phyloP scores from a whole-genome alignment of 2,329 filamentous ascomycete genomes.

The Neofusicoccum sp. region DNA sequence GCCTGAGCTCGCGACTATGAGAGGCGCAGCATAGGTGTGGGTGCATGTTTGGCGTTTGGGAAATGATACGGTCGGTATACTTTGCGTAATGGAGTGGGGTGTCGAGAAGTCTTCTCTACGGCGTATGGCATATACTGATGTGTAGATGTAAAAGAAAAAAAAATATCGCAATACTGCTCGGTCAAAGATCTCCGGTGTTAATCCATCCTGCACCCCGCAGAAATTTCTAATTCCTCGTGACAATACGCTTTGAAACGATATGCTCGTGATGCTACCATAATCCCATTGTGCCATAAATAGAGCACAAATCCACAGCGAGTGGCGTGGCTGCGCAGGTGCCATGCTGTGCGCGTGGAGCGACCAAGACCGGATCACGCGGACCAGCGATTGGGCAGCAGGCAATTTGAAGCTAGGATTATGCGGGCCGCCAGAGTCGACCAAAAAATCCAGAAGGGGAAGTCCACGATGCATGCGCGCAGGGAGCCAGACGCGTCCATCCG shows the following conservation, averaged over 20 bases:
- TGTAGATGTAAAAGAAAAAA: too few species aligned
- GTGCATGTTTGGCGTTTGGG: slow-evolving; percentile 7
- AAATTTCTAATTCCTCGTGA: too few species aligned
- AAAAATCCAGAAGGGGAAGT: not conserved
- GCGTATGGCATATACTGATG: too few species aligned
- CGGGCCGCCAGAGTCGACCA: not conserved
- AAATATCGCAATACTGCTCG: too few species aligned
- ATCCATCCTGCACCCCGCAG: too few species aligned
- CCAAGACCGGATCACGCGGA: not conserved
- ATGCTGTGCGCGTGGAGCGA: not conserved
- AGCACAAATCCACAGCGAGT: too few species aligned
- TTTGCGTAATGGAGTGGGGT: not conserved
- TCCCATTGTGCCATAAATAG: too few species aligned
- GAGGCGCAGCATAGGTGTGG: not conserved
- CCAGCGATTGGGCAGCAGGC: not conserved
- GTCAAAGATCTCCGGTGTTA: too few species aligned
- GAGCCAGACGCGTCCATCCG: not conserved
- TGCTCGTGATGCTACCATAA: too few species aligned
- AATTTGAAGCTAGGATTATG: not conserved
- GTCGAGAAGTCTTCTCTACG: not conserved
- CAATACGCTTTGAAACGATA: too few species aligned
- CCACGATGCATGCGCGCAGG: not conserved
- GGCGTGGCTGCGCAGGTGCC: too few species aligned
- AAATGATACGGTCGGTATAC: not conserved
- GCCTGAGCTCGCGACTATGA: slow-evolving; percentile 9